A percentile compares a stretch with the other conserved stretches of the same genome.
phyloP scores from a whole-genome alignment of 2,329 filamentous ascomycete genomes.

The Cladosporium sp. region DNA sequence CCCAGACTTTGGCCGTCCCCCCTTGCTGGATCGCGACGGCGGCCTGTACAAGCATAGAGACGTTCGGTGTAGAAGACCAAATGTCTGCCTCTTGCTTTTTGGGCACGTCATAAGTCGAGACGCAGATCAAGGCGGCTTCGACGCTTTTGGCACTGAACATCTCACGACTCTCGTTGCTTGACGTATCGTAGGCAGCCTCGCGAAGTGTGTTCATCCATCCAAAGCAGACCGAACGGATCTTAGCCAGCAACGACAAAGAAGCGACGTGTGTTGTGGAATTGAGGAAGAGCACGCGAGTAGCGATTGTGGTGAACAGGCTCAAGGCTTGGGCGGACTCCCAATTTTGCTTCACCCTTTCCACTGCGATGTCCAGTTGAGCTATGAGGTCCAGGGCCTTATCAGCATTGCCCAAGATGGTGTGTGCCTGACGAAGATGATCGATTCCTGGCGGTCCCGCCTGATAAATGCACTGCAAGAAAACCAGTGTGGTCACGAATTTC shows the following conservation, averaged over 20 bases:
- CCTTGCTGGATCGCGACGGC: constrained; percentile 21
- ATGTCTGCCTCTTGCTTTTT: constrained; percentile 15
- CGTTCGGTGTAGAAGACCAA: constrained; percentile 15
- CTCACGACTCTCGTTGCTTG: constrained; percentile 31
- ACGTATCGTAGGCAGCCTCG: constrained; percentile 38
- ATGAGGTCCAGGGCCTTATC: constrained; percentile 5
- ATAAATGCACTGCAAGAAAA: constrained; percentile 50
- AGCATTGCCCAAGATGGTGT: constrained; percentile 47
- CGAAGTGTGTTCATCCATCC: constrained; percentile 49
- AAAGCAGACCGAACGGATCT: constrained; percentile 41
- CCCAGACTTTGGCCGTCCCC: background rate
- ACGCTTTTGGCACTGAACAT: constrained; percentile 37
- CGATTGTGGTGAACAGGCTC: constrained; percentile 19
- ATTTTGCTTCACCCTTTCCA: constrained; percentile 23
- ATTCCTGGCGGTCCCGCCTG: constrained; percentile 51
- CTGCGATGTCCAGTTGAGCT: constrained; percentile 11
- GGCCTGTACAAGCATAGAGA: constrained; percentile 18
- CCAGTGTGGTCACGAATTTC: constrained; percentile 43
- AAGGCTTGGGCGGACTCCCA: constrained; percentile 26
- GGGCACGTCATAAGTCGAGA: constrained; percentile 40
- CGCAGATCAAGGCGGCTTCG: constrained; percentile 54
- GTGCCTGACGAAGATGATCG: constrained; percentile 40
- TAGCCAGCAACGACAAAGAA: constrained; percentile 30
- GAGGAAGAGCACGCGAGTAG: constrained; percentile 21
- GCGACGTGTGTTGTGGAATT: constrained; percentile 4